phyloP scores from a whole-genome alignment of 192 early-diverging fungal genomes.

The Coemansia sp. region DNA sequence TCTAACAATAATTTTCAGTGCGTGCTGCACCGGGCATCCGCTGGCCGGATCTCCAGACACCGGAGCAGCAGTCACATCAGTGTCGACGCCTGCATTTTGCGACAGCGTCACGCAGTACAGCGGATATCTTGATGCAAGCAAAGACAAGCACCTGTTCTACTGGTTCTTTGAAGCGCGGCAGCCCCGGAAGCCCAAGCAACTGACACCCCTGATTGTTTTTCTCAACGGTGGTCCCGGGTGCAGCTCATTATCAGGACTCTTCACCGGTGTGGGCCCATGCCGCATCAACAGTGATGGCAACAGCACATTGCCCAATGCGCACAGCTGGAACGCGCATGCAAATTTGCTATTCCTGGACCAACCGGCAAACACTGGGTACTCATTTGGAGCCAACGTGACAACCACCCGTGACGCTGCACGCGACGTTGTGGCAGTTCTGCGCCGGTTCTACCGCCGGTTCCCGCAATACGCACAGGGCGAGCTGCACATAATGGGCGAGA shows the following conservation, averaged over 20 bases:
- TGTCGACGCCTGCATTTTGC: constrained; percentile 64
- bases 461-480: constrained; percentile 67
- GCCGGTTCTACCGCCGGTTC: constrained; percentile 76
- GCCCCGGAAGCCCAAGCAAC: constrained; percentile 37
- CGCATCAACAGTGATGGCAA: constrained; percentile 67
- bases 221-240: constrained; percentile 84
- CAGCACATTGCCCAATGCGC: constrained; percentile 62
- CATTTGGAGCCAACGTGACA: constrained; percentile 65
- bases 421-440: constrained; percentile 83
- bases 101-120: constrained; percentile 88
- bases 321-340: constrained; percentile 87
- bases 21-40: background rate
- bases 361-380: constrained; percentile 87
- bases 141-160: constrained; percentile 78
- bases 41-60: background rate
- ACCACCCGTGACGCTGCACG: constrained; percentile 69
- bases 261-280: constrained; percentile 83
- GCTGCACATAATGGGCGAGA: constrained; percentile 87
- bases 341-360: constrained; percentile 80
- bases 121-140: constrained; percentile 62
- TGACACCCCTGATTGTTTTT: constrained; percentile 71
- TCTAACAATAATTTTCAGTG: background rate
- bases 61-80: background rate
- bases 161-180: constrained; percentile 93
- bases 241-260: constrained; percentile 69